Evolutionary conservation across 768 basidiomycete genomes (phyloP).

Genomic region (Suillus variegatus): DNA sequence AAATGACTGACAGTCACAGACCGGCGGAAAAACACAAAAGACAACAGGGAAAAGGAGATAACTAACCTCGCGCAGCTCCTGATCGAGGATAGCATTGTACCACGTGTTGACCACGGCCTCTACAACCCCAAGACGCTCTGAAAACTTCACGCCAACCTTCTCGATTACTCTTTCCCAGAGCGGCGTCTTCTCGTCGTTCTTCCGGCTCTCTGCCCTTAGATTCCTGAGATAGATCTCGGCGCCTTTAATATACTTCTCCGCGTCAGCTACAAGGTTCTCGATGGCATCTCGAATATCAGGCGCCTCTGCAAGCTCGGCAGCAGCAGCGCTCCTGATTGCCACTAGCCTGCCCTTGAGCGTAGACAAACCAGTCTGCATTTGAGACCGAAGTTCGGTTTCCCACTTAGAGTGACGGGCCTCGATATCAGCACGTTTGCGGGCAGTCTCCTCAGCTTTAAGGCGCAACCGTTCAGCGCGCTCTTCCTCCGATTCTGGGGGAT

Average conservation of each 20-base stretch:
- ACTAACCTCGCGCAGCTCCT: slow-evolving; percentile 48
- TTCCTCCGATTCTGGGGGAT: slow-evolving; percentile 35
- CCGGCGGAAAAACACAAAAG: slow-evolving; percentile 2
- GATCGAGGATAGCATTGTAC: slow-evolving; percentile 40
- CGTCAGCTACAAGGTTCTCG: slow-evolving; percentile 41
- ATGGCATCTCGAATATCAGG: slow-evolving; percentile 39
- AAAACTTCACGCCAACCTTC: slow-evolving; percentile 48
- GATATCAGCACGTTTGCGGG: slow-evolving; percentile 58
- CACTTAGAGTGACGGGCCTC: slow-evolving; percentile 61
- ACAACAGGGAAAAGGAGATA: slow-evolving; percentile 7
- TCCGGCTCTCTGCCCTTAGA: slow-evolving; percentile 40
- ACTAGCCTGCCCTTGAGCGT: slow-evolving; percentile 49
- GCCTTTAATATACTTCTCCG: slow-evolving; percentile 61
- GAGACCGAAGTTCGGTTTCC: slow-evolving; percentile 47
- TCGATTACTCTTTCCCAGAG: slow-evolving; percentile 47
- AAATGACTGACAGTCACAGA: slow-evolving; percentile 11
- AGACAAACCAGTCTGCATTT: slow-evolving; percentile 40
- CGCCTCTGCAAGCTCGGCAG: slow-evolving; percentile 39
- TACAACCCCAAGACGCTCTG: slow-evolving; percentile 36
- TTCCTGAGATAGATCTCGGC: slow-evolving; percentile 65
- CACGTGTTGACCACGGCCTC: slow-evolving; percentile 41
- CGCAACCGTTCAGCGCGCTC: slow-evolving; percentile 35
- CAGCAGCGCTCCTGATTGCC: slow-evolving; percentile 49
- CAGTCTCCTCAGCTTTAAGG: slow-evolving; percentile 39
- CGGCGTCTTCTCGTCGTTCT: slow-evolving; percentile 40